A percentile compares a stretch with the other conserved stretches of the same genome.
Evolutionary conservation across 495 filamentous ascomycete species (phyloP).

Genomic region (Penicillium nucicola): DNA sequence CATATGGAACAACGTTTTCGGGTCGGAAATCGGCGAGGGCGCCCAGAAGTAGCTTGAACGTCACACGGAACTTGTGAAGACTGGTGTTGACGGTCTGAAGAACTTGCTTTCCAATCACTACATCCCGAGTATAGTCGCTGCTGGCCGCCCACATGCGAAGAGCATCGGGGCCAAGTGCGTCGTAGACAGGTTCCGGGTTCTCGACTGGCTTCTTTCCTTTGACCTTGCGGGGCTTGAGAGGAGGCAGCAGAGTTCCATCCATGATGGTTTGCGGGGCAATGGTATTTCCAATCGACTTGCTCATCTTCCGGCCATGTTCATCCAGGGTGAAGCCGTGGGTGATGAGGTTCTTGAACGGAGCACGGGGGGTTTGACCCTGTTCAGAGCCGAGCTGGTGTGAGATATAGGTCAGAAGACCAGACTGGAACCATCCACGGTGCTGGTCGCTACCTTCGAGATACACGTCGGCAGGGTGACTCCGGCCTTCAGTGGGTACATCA

Average conservation of each 20-base stretch:
- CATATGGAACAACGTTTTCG: conserved; percentile 33
- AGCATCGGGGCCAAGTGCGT: conserved; percentile 72
- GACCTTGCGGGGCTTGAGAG: conserved; percentile 51
- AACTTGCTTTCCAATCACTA: conserved; percentile 71
- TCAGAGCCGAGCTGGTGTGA: conserved; percentile 52
- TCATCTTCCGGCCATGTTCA: conserved; percentile 90
- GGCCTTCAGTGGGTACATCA: conserved; percentile 24
- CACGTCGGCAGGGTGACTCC: conserved; percentile 68
- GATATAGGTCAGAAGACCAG: conserved; percentile 87
- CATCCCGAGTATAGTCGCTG: conserved; percentile 86
- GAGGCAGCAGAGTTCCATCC: conserved; percentile 66
- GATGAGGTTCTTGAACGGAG: conserved; percentile 81
- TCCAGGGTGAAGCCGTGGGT: conserved; percentile 96
- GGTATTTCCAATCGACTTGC: conserved; percentile 92
- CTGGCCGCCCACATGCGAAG: conserved; percentile 90
- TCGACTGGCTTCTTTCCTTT: conserved; percentile 50
- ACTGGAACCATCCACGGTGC: conserved; percentile 98
- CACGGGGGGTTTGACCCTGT: conserved; percentile 29
- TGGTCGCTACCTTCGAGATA: conserved; percentile 95
- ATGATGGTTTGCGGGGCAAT: conserved; percentile 81
- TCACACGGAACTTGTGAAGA: conserved; percentile 81
- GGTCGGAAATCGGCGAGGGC: conserved; percentile 62
- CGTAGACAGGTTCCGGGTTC: conserved; percentile 46
- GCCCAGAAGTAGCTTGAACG: conserved; percentile 83
- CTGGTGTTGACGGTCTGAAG: conserved; percentile 69